phyloP scores from a whole-genome alignment of 2,329 filamentous ascomycete species.

The Microdochium bolleyi region DNA sequence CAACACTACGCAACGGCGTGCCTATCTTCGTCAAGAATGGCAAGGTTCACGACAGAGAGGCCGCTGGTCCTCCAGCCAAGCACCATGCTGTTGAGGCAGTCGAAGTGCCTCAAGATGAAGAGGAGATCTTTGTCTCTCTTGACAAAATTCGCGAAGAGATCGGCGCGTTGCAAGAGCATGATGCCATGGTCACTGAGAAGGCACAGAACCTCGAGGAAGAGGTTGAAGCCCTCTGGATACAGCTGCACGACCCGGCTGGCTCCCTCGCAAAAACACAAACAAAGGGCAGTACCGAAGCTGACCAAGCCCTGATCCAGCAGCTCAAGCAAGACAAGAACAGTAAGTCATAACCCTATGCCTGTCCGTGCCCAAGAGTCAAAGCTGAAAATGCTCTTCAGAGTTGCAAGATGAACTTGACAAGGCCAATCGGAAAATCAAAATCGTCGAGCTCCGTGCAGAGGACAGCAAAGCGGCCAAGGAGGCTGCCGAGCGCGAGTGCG shows the following conservation, averaged over 20 bases:
- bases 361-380: neutral
- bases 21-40: conserved; percentile 49
- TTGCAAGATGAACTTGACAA: conserved; percentile 55
- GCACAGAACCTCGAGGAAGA: conserved; percentile 44
- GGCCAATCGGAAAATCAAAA: conserved; percentile 51
- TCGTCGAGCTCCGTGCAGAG: conserved; percentile 56
- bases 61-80: conserved; percentile 21
- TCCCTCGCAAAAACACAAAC: conserved; percentile 35
- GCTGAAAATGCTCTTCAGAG: conserved; percentile 41
- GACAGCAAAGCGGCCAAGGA: conserved; percentile 54
- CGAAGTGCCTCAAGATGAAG: conserved; percentile 43
- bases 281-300: conserved; percentile 34
- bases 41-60: conserved; percentile 35
- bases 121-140: conserved; percentile 51
- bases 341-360: conserved; percentile 26
- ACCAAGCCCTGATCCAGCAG: conserved; percentile 31
- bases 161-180: conserved; percentile 45
- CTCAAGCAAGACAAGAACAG: conserved; percentile 45
- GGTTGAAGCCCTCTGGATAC: conserved; percentile 39
- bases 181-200: conserved; percentile 46
- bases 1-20: conserved; percentile 42
- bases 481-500: conserved; percentile 33
- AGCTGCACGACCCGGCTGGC: conserved; percentile 32
- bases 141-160: conserved; percentile 55
- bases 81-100: conserved; percentile 44